Percentiles rank a stretch among this genome's conserved stretches.
These are phyloP conservation scores for Hebeloma cylindrosporum DNA, from an alignment of 768 basidiomycete species.

Conservation along the genomic window DNA sequence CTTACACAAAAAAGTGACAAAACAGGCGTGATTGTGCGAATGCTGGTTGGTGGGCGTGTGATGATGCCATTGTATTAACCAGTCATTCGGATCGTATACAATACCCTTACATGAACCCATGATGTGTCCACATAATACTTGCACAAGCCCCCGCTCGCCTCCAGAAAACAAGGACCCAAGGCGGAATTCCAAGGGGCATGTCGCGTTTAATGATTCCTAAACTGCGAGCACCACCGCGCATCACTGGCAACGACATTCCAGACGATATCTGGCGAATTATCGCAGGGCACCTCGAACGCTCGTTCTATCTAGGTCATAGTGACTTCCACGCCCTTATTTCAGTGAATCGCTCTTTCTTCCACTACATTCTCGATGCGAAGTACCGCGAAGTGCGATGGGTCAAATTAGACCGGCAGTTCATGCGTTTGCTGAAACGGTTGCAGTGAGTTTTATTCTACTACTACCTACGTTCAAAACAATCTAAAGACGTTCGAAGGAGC, in stretches of 20 bases:
- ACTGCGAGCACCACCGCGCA: not conserved
- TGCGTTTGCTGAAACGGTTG: constrained; percentile 27
- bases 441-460: constrained; percentile 24
- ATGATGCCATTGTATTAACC: too few species aligned
- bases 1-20: too few species aligned
- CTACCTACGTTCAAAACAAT: not conserved
- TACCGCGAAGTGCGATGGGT: constrained; percentile 35
- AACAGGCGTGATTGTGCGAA: too few species aligned
- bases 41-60: too few species aligned
- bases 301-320: constrained; percentile 7
- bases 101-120: too few species aligned
- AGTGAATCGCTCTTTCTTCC: constrained; percentile 35
- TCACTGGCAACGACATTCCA: constrained; percentile 26
- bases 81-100: too few species aligned
- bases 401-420: constrained; percentile 28
- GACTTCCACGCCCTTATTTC: constrained; percentile 21
- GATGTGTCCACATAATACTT: too few species aligned
- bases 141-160: too few species aligned
- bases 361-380: constrained; percentile 28
- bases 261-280: constrained; percentile 36
- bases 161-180: too few species aligned
- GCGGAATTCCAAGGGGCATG: too few species aligned
- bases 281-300: constrained; percentile 15
- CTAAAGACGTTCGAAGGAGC: constrained; percentile 20
- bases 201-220: too few species aligned